Evolutionary conservation across 2,329 filamentous ascomycete species (phyloP).

Genomic region (Pseudogymnoascus sp.): DNA sequence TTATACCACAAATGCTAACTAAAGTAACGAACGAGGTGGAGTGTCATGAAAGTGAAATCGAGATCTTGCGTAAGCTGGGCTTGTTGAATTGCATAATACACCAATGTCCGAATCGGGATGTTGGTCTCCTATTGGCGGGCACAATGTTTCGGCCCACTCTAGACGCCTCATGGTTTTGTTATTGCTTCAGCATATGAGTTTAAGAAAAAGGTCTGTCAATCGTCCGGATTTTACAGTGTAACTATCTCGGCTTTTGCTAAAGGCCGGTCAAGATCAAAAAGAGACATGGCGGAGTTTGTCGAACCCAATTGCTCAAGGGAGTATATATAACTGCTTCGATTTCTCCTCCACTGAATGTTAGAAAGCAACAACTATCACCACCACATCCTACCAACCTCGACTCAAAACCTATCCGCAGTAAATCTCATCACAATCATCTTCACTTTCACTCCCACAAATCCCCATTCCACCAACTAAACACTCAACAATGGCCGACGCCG

Average conservation of each 20-base stretch:
- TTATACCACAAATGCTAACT: background rate
- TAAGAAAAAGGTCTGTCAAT: background rate
- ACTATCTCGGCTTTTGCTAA: conserved; percentile 6
- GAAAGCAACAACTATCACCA: background rate
- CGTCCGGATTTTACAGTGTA: background rate
- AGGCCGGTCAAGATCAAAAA: background rate
- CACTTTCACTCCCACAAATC: background rate
- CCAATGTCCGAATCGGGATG: background rate
- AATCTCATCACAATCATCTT: background rate
- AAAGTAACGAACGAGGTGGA: background rate
- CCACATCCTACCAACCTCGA: background rate
- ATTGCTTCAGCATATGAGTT: background rate
- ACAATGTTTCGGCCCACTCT: background rate
- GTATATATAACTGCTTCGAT: background rate
- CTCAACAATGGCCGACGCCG: background rate
- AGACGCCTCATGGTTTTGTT: background rate
- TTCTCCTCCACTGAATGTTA: background rate
- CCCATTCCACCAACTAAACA: background rate
- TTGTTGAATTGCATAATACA: background rate
- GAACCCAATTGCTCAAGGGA: background rate
- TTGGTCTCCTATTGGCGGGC: background rate
- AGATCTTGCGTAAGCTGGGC: background rate
- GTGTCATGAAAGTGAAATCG: background rate
- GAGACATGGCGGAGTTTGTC: background rate
- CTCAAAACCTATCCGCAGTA: background rate